Percentiles rank a stretch among this genome's conserved stretches.
These are phyloP conservation scores for Hyaloscypha hepaticicola DNA, from an alignment of 495 filamentous ascomycete genomes.

Conservation along the genomic window DNA sequence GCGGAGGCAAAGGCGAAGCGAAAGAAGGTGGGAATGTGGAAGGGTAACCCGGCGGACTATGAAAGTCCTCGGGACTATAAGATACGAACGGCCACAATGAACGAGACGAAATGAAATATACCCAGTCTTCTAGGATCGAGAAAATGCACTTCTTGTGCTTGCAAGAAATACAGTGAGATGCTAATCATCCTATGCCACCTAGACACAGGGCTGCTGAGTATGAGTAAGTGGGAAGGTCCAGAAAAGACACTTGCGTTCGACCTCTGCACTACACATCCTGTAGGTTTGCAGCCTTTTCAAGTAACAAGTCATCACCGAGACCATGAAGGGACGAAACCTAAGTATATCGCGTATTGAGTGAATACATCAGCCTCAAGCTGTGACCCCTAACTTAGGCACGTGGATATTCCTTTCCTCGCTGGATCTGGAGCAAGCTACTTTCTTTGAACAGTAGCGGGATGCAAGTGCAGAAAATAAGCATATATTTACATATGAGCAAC, in stretches of 20 bases:
- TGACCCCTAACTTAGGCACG: neutral
- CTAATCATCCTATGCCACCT: too few species aligned
- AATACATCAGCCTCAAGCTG: neutral
- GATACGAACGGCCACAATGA: conserved; percentile 52
- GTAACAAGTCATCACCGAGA: neutral
- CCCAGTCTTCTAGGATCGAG: neutral
- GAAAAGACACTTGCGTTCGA: too few species aligned
- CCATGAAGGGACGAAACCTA: neutral
- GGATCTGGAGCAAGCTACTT: neutral
- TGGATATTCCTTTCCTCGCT: neutral
- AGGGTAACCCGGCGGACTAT: conserved; percentile 48
- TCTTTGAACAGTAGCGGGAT: neutral
- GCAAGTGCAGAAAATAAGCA: neutral
- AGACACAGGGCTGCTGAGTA: too few species aligned
- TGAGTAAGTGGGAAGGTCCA: too few species aligned
- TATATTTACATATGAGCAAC: neutral
- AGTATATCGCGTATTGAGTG: neutral
- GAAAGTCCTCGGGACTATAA: conserved; percentile 91
- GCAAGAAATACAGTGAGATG: neutral
- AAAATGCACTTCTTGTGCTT: conserved; percentile 4
- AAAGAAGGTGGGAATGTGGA: conserved; percentile 77
- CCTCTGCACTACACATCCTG: too few species aligned
- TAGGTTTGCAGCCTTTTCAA: too few species aligned
- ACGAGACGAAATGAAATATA: conserved; percentile 36
- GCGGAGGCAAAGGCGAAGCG: conserved; percentile 71